Base-by-base conservation (phyloP, 2,329 filamentous ascomycete genomes). In the Gliomastix tumulicola region DNA sequence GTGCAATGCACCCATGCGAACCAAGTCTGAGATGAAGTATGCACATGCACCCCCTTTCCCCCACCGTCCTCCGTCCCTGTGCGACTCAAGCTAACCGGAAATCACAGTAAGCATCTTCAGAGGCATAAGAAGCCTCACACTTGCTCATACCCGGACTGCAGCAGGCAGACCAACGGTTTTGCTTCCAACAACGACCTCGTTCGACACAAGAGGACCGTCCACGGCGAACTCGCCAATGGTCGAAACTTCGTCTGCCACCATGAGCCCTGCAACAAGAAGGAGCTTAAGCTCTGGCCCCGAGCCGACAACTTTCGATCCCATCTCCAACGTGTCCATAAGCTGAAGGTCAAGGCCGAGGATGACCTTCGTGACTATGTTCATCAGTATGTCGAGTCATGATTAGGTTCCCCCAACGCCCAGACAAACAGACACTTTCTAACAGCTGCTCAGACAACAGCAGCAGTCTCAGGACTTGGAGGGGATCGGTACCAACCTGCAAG, bases 261-360 rank as follows among this genome's bases (percentile, higher is more conserved):
- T 30, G 50, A 40, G 1, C 32, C 39, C 13, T 57, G 55, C 32
- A 42, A 40, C 6, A 40, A 41, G 7, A 55, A 49, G 28, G 36
- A 35, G 6, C 41, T 64, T 2, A 94, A 94, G 54, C 62, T 71
- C 23, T 95, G 86, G 86, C 82, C 84, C 1, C 76, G 89, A 17
- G 67, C 81, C 35, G 89, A 96, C 57, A 96, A 96, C 51, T 95
- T 95, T 56, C 81, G 81, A 42, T 78, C 82, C 23, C 89, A 96
- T 53, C 69, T 94, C 32, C 67, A 63, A 34, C 74, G 82, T 10
- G 77, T 86, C 49, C 88, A 95, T 54, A 42, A 44, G 0, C 54
- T 56, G 4, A 20, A 51, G 2, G 53, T 68, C 9, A 39, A 41
- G 4, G 41, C 53, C 4, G 65, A 66, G 3, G 57, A 60, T 15